Conservation (phyloP, 305 asterid species). For the Fraxinus velutina region DNA sequence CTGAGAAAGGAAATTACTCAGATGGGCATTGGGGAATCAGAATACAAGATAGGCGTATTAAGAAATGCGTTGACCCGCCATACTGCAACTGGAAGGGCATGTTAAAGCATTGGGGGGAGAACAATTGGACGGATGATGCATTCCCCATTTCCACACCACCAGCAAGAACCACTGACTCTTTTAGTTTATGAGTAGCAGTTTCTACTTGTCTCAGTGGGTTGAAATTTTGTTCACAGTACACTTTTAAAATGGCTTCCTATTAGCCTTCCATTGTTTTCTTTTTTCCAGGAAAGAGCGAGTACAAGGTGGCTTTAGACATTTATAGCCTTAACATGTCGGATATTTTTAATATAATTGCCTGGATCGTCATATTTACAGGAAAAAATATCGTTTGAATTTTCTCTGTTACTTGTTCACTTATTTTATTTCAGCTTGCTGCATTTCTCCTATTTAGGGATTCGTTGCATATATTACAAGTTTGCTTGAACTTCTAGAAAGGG, state of each 20-base stretch:
- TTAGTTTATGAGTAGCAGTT: constrained; percentile 20
- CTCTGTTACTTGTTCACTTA: background rate
- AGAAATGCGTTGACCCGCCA: constrained; percentile 45
- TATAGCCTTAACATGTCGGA: background rate
- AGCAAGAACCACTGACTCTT: constrained; percentile 17
- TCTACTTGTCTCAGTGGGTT: background rate
- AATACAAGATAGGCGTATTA: constrained; percentile 37
- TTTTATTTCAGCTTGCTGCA: background rate
- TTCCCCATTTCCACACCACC: constrained; percentile 41
- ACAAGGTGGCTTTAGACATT: background rate
- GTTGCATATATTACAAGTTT: background rate
- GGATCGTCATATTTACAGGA: background rate
- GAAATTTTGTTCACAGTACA: constrained; percentile 1
- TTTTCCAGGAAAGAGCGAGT: background rate
- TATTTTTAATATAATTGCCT: background rate
- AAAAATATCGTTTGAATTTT: background rate
- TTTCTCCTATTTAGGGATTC: background rate
- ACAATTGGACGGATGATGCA: constrained; percentile 42
- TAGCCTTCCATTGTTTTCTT: constrained; percentile 1
- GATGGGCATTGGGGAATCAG: constrained; percentile 58
- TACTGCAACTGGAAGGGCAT: constrained; percentile 50
- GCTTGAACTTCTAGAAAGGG: background rate
- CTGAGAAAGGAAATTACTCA: constrained; percentile 37
- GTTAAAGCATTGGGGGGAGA: constrained; percentile 68
- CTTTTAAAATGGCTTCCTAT: background rate